Base-by-base conservation (phyloP, 2,329 filamentous ascomycete genomes). In the Pseudocercospora fijiensis region DNA sequence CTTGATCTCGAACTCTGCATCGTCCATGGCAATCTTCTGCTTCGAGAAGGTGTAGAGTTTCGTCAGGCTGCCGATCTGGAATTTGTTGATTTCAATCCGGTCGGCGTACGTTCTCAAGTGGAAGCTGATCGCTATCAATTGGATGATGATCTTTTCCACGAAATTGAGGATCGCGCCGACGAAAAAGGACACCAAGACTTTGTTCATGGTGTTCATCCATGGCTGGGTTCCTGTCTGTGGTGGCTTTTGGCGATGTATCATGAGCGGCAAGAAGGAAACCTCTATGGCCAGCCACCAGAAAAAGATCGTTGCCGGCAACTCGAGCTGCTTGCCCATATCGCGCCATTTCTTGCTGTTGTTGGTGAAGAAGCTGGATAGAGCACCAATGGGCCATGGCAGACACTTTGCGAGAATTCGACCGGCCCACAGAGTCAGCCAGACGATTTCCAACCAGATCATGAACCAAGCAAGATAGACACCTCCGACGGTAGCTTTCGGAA, bases 341-440 rank as follows among this genome's bases (percentile, higher is more conserved):
- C 88, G 88, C 93, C 93, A 97, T 75, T 97, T 97, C 80, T 95
- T 96, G 73, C 87, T 84, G 70, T 91, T 94, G 75, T 92, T 95
- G 16, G 93, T 95, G 73, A 92, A 88, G 4, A 94, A 81, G 71
- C 88, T 91, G 4, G 91, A 88, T 16, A 90, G 63, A 0, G 89
- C 71, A 1, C 86, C 85, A 45, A 89, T 83, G 0, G 84, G 81
- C 70, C 81, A 85, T 0, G 88, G 88, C 9, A 90, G 80, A 59
- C 80, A 82, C 76, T 90, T 90, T 7, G 88, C 84, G 13, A 88
- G 78, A 56, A 90, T 83, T 77, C 65, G 65, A 30, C 86, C 89
- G 20, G 89, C 88, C 94, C 94, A 98, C 0, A 97, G 82, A 0
- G 92, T 92, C 67, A 94, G 83, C 94, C 94, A 98, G 26, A 97